Conservation (phyloP, 768 basidiomycete genomes). For the Lactarius psammicola region DNA sequence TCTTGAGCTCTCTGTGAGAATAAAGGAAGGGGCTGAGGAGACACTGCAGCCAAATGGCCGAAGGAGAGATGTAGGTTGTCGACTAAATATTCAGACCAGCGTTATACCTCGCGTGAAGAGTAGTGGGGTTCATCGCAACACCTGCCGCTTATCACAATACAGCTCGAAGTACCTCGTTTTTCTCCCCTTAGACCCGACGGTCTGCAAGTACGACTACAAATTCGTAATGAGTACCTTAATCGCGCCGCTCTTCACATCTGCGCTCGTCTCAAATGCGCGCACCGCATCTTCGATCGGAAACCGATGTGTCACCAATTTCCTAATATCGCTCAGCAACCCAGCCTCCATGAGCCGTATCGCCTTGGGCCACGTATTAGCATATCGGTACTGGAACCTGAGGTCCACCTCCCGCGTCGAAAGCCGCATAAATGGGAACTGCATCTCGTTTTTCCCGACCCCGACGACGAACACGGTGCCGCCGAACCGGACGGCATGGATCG, state of each 20-base stretch:
- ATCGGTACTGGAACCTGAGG: constrained; percentile 66
- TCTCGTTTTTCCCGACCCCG: constrained; percentile 63
- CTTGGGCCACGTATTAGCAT: constrained; percentile 77
- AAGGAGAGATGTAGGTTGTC: too few species aligned
- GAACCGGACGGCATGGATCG: constrained; percentile 48
- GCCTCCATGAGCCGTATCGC: constrained; percentile 77
- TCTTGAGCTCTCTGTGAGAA: too few species aligned
- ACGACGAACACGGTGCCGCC: constrained; percentile 70
- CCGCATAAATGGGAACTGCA: constrained; percentile 70
- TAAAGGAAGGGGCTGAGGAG: too few species aligned
- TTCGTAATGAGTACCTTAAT: constrained; percentile 62
- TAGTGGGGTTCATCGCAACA: background rate
- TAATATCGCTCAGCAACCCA: constrained; percentile 65
- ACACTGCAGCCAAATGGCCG: too few species aligned
- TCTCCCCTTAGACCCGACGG: background rate
- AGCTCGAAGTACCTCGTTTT: background rate
- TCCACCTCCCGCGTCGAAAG: constrained; percentile 70
- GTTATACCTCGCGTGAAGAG: background rate
- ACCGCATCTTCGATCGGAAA: constrained; percentile 71
- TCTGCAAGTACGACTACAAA: background rate
- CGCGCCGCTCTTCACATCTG: constrained; percentile 62
- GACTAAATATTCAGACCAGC: too few species aligned
- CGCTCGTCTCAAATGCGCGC: constrained; percentile 75
- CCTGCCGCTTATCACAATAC: background rate
- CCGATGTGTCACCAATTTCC: constrained; percentile 77